Conservation (phyloP, 257 asterid genomes). For the Solanum verrucosum region DNA sequence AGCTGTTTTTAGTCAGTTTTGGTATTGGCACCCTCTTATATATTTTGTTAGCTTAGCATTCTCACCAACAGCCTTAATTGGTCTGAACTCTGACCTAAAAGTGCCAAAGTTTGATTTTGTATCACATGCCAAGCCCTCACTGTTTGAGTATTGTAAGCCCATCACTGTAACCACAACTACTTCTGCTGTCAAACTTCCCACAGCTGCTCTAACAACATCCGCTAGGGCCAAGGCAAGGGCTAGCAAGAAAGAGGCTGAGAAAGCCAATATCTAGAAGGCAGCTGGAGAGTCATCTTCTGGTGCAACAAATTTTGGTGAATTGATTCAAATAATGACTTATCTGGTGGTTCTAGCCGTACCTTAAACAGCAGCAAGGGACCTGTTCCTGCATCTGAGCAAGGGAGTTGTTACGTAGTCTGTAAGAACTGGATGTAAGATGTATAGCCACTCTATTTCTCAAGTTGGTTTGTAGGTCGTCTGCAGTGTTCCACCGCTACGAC, state of each 20-base stretch:
- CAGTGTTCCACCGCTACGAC: background rate
- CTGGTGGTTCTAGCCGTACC: no score
- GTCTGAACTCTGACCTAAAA: slow-evolving; percentile 69
- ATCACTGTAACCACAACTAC: slow-evolving; percentile 58
- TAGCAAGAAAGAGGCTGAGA: slow-evolving; percentile 81
- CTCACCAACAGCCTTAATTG: slow-evolving; percentile 94
- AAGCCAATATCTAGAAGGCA: slow-evolving; percentile 47
- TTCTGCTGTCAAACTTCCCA: slow-evolving; percentile 74
- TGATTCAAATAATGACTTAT: no score
- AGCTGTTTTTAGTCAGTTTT: slow-evolving; percentile 94
- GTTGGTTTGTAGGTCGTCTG: no score
- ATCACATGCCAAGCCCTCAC: slow-evolving; percentile 85
- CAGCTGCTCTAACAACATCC: slow-evolving; percentile 85
- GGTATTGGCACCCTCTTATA: slow-evolving; percentile 98
- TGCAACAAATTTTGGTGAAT: slow-evolving; percentile 10
- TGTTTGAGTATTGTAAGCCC: slow-evolving; percentile 83
- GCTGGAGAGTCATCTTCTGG: slow-evolving; percentile 37
- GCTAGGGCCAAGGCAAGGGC: slow-evolving; percentile 83
- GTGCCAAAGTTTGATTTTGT: slow-evolving; percentile 79
- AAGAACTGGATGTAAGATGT: no score
- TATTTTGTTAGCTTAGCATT: slow-evolving; percentile 82
- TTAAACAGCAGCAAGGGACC: no score
- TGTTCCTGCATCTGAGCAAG: no score
- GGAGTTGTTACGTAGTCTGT: no score
- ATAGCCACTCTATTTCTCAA: no score